phyloP scores from a whole-genome alignment of 2,329 filamentous ascomycete genomes.

The Esteya vermicola region DNA sequence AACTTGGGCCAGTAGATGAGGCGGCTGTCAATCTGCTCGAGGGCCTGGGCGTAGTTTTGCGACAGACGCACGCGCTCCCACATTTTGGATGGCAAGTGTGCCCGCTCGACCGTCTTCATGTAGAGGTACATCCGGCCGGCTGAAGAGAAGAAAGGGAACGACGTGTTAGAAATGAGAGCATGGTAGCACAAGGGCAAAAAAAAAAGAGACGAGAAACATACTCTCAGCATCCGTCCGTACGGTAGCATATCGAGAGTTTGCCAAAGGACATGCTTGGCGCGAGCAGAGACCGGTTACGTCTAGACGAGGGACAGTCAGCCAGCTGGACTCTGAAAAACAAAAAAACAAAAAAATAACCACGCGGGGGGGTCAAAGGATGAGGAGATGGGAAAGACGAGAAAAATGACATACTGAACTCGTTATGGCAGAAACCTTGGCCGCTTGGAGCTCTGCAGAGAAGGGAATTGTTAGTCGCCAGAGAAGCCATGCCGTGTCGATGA shows the following conservation, averaged over 20 bases:
- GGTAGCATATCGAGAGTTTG: slow-evolving; percentile 86
- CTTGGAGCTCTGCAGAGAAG: slow-evolving; percentile 39
- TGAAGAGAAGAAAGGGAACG: neutral
- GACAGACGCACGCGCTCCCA: slow-evolving; percentile 91
- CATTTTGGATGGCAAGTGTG: slow-evolving; percentile 76
- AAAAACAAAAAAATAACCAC: neutral
- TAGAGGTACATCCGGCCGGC: slow-evolving; percentile 68
- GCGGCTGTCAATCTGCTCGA: slow-evolving; percentile 73
- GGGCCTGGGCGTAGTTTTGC: slow-evolving; percentile 77
- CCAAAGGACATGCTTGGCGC: slow-evolving; percentile 74
- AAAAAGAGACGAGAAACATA: slow-evolving; percentile 5
- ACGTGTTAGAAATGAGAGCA: neutral
- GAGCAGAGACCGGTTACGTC: slow-evolving; percentile 27
- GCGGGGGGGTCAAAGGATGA: no score
- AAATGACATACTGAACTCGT: slow-evolving; percentile 66
- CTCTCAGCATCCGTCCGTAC: slow-evolving; percentile 59
- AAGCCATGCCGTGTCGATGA: no score
- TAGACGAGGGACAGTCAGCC: neutral
- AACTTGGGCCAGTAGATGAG: slow-evolving; percentile 94
- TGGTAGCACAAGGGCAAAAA: neutral
- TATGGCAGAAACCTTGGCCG: slow-evolving; percentile 85
- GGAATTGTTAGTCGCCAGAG: neutral
- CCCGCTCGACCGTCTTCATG: slow-evolving; percentile 88
- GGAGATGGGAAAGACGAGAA: no score
- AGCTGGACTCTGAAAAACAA: neutral